Base-by-base conservation (phyloP, 116 monocot genomes). In the Dioscorea cayenensis region DNA sequence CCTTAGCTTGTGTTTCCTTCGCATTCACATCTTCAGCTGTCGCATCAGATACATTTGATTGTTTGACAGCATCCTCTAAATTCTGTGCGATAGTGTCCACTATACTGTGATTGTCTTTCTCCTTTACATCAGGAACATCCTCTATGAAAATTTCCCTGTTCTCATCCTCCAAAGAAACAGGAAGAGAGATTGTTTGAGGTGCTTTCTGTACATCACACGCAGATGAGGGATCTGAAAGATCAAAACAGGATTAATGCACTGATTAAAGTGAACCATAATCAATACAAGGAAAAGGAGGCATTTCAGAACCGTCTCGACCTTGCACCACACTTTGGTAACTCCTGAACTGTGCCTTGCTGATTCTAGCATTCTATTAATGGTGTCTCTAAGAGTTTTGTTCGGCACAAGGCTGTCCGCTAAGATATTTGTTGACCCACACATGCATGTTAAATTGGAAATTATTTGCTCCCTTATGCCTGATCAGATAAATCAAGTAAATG, bases 391-490 rank as follows among this genome's bases (percentile, higher is more conserved):
- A 3, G 83, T 87, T 73, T 77, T 83, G 65, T 87, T 83, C 2
- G 87, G 83, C 63, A 87, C 68, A 66, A 87, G 80, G 79, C 83
- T 77, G 70, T 87, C 83, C 25, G 83, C 87, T 75, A 87, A 68
- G 71, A 83, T 70, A 66, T 83, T 75, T 66, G 77, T 78, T 12
- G 87, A 76, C 43, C 84, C 83, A 76, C 87, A 83, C 6, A 72
- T 76, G 38, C 87, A 87, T 55, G 66, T 80, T 13, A 75, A 74
- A 36, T 86, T 79, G n/a, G 52, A 67, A 63, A 84, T 87, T 59
- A 83, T 83, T 70, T 75, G 80, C 23, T 87, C 81, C n/a, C 84
- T 71, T 16, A 87, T 87, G 64, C 83, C 86, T 86, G 72, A 37
- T 60, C 18, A 25, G 17, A 74, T 27, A 22, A 61, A 61, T 61